Evolutionary conservation across 768 basidiomycete genomes (phyloP).

Genomic region (Holtermannia corniformis): DNA sequence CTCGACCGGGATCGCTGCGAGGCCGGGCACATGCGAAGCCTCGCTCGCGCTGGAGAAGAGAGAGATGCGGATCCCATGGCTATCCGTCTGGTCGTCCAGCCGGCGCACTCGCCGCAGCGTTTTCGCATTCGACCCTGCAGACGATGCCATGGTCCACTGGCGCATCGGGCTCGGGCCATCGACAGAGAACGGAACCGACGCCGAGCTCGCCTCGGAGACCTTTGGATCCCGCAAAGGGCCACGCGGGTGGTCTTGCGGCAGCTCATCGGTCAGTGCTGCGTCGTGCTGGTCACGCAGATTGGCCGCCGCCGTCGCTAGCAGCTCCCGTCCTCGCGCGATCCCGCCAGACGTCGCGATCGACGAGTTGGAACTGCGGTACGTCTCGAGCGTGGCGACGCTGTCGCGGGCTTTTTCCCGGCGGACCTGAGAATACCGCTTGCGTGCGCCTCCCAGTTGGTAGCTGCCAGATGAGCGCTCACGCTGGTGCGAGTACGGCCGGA

Average conservation of each 20-base stretch:
- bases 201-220: neutral
- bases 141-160: neutral
- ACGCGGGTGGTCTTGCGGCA: neutral
- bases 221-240: neutral
- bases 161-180: neutral
- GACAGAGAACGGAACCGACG: neutral
- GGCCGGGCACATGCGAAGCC: neutral
- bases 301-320: neutral
- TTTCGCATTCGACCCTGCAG: neutral
- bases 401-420: neutral
- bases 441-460: neutral
- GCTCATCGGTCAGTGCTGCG: too few species aligned
- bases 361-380: neutral
- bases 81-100: neutral
- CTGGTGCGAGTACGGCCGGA: neutral
- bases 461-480: neutral
- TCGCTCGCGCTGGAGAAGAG: neutral
- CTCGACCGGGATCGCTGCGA: neutral
- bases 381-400: neutral
- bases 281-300: neutral
- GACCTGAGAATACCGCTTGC: neutral
- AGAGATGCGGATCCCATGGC: neutral
- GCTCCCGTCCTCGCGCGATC: neutral
- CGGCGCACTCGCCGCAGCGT: neutral
- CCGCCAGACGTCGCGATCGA: neutral